Evolutionary conservation across 495 filamentous ascomycete genomes (phyloP).

Genomic region (Penicillium malachiteum): DNA sequence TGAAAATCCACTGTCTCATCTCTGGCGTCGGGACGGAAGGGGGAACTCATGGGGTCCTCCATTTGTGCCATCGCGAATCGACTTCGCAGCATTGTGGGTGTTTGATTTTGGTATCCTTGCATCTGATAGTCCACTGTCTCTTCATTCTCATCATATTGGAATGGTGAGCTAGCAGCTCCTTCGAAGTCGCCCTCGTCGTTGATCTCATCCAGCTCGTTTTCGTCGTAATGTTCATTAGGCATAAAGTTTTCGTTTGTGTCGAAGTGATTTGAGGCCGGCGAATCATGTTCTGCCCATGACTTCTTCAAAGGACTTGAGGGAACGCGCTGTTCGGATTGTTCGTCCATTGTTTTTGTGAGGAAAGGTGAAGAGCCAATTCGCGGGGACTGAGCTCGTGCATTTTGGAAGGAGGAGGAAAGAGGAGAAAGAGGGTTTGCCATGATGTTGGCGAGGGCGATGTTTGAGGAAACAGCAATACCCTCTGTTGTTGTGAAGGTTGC

Average conservation of each 20-base stretch:
- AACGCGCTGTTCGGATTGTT: conserved; percentile 30
- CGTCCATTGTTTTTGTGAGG: conserved; percentile 25
- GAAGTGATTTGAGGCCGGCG: conserved; percentile 9
- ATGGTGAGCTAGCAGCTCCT: conserved; percentile 37
- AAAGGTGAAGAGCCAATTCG: conserved; percentile 28
- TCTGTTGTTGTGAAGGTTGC: background rate
- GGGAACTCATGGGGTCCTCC: conserved; percentile 36
- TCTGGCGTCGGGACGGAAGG: conserved; percentile 33
- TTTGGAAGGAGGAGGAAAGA: conserved; percentile 43
- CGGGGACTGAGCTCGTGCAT: conserved; percentile 38
- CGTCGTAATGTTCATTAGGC: conserved; percentile 11
- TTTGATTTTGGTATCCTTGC: conserved; percentile 1
- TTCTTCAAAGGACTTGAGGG: conserved; percentile 37
- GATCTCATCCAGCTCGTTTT: conserved; percentile 19
- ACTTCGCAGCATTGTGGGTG: background rate
- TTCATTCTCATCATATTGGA: conserved; percentile 36
- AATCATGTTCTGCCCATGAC: conserved; percentile 15
- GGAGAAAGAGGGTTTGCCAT: conserved; percentile 51
- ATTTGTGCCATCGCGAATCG: conserved; percentile 1
- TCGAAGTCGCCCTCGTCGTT: conserved; percentile 23
- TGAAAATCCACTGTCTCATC: conserved; percentile 37
- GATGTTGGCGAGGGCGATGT: background rate
- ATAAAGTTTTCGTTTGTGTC: conserved; percentile 14
- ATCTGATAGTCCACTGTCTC: conserved; percentile 38
- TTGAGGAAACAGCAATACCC: background rate